phyloP scores from a whole-genome alignment of 1,284 basidiomycete species.

The Porogramme epimiltina region DNA sequence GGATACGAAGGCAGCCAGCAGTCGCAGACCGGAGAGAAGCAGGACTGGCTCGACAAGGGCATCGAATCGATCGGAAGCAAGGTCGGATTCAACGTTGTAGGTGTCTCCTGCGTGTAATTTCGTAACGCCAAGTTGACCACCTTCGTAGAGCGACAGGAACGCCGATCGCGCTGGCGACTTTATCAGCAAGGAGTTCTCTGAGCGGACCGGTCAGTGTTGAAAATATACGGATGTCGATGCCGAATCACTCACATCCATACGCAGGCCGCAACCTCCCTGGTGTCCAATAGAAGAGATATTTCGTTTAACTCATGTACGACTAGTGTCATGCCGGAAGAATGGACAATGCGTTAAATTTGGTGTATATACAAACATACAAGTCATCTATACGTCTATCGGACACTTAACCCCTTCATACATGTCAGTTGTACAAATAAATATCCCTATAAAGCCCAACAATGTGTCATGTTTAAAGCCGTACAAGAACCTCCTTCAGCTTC shows the following conservation, averaged over 20 bases:
- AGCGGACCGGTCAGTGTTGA: slow-evolving; percentile 22
- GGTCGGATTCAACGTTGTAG: slow-evolving; percentile 29
- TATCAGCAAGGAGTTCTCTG: slow-evolving; percentile 27
- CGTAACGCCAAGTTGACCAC: not conserved
- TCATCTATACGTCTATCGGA: too few species aligned
- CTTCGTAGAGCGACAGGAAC: slow-evolving; percentile 28
- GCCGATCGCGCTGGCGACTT: slow-evolving; percentile 33
- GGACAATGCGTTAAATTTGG: too few species aligned
- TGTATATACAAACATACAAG: too few species aligned
- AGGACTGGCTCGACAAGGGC: slow-evolving; percentile 36
- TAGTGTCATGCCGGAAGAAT: too few species aligned
- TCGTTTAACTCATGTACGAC: too few species aligned
- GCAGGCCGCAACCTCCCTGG: slow-evolving; percentile 30
- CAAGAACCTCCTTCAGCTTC: too few species aligned
- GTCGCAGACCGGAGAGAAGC: slow-evolving; percentile 7
- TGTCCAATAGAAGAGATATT: slow-evolving; percentile 21
- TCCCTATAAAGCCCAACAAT: too few species aligned
- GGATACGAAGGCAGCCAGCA: slow-evolving; percentile 12
- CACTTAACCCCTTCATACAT: too few species aligned
- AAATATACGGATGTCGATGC: not conserved
- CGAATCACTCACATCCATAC: not conserved
- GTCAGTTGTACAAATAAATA: too few species aligned
- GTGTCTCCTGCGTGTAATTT: slow-evolving; percentile 5
- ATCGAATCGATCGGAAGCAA: slow-evolving; percentile 27
- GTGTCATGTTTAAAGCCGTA: too few species aligned